phyloP scores from a whole-genome alignment of 169 alveolate genomes.

The Plasmodium knowlesi region DNA sequence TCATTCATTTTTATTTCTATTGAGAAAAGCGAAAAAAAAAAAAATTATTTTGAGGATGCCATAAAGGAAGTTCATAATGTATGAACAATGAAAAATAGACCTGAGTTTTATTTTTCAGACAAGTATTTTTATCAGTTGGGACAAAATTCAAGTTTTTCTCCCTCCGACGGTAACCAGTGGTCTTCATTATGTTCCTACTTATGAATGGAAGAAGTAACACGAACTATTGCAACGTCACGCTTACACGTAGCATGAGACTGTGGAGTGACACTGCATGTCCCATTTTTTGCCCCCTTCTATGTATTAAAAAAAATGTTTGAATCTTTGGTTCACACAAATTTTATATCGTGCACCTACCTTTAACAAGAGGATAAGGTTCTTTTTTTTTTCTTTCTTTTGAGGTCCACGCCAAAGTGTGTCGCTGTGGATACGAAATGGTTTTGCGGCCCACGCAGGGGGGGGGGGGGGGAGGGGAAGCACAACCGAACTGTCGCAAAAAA shows the following conservation, averaged over 20 bases:
- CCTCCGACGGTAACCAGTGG: background rate
- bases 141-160: background rate
- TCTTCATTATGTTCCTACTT: background rate
- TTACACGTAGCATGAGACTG: background rate
- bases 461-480: background rate
- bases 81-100: background rate
- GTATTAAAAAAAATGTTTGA: background rate
- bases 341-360: background rate
- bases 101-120: background rate
- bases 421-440: background rate
- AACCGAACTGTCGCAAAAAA: background rate
- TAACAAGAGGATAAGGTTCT: background rate
- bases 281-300: background rate
- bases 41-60: background rate
- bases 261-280: background rate
- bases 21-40: background rate
- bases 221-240: background rate
- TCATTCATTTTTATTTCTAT: slow-evolving; percentile 21
- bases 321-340: background rate
- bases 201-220: background rate
- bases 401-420: background rate
- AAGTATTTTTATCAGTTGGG: background rate
- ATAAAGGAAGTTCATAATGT: background rate
- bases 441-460: background rate
- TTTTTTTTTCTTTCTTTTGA: background rate